Conservation (phyloP, 176 grass and related monocot genomes). For the Cenchrus fungigraminus region DNA sequence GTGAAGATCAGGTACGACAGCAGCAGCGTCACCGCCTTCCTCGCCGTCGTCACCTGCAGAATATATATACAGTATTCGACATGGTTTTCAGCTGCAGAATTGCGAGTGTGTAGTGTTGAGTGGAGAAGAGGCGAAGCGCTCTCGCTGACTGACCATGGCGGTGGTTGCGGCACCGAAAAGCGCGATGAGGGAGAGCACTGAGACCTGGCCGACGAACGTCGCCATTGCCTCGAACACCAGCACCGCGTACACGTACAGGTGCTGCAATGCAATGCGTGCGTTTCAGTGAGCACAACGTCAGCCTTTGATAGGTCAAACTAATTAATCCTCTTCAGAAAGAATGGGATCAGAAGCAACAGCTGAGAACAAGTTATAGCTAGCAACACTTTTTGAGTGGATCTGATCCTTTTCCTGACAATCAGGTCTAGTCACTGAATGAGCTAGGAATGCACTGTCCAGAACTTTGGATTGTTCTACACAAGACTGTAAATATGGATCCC, state of each 20-base stretch:
- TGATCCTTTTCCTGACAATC: neutral
- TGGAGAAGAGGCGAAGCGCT: no score
- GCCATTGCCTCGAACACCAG: constrained; percentile 95
- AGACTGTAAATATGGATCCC: constrained; percentile 16
- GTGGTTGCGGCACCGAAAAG: constrained; percentile 86
- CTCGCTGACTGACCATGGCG: constrained; percentile 57
- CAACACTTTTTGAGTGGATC: constrained; percentile 7
- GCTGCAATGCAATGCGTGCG: constrained; percentile 49
- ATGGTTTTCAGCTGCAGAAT: neutral
- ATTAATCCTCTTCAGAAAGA: neutral
- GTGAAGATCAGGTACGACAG: constrained; percentile 96
- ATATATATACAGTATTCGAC: neutral
- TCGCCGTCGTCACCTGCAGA: constrained; percentile 72
- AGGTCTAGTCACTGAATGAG: neutral
- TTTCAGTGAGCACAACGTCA: neutral
- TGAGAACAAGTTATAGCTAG: neutral
- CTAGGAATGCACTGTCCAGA: neutral
- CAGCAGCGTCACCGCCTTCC: constrained; percentile 87
- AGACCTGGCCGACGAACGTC: constrained; percentile 91
- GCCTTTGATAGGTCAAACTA: neutral
- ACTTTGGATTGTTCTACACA: constrained; percentile 20
- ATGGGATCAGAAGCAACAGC: neutral
- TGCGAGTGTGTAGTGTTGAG: neutral
- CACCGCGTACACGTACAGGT: constrained; percentile 85
- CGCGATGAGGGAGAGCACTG: constrained; percentile 89